Percentiles rank a stretch among this genome's conserved stretches.
Conservation (phyloP, 1,284 basidiomycete species). For the Tetrapyrgos nigripes region DNA sequence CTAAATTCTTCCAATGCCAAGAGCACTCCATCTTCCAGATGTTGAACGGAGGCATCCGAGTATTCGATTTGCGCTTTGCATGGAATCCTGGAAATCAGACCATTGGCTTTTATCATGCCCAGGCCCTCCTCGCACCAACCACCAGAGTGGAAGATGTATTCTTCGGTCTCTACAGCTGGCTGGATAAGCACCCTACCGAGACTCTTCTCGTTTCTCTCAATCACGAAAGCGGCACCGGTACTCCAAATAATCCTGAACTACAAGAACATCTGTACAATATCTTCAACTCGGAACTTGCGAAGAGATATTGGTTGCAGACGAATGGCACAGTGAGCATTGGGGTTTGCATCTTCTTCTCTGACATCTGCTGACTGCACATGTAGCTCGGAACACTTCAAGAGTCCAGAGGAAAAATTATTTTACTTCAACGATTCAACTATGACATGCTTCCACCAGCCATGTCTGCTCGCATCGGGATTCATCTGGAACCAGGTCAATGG, state of each 20-base stretch:
- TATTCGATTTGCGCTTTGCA: conserved; percentile 50
- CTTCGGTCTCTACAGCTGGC: conserved; percentile 50
- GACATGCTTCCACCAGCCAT: conserved; percentile 40
- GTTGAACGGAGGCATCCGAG: conserved; percentile 51
- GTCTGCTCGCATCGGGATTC: conserved; percentile 46
- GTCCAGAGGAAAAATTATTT: conserved; percentile 51
- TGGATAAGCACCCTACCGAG: conserved; percentile 50
- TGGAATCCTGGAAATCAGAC: conserved; percentile 55
- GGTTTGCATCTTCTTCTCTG: neutral
- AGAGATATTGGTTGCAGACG: conserved; percentile 44
- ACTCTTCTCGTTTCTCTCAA: conserved; percentile 51
- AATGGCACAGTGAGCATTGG: conserved; percentile 38
- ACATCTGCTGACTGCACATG: neutral
- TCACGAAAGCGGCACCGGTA: conserved; percentile 46
- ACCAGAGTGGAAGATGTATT: conserved; percentile 50
- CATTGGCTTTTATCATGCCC: conserved; percentile 51
- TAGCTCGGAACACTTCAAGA: conserved; percentile 45
- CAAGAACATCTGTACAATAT: conserved; percentile 41
- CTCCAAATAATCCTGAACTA: conserved; percentile 40
- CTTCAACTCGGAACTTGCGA: conserved; percentile 38
- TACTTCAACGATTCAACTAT: conserved; percentile 49
- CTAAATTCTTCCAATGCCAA: conserved; percentile 46
- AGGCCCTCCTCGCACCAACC: conserved; percentile 46
- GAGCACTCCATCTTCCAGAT: conserved; percentile 49
- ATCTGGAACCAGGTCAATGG: conserved; percentile 45